Evolutionary conservation across 257 asterid species (phyloP).

Genomic region (Plantago ovata): DNA sequence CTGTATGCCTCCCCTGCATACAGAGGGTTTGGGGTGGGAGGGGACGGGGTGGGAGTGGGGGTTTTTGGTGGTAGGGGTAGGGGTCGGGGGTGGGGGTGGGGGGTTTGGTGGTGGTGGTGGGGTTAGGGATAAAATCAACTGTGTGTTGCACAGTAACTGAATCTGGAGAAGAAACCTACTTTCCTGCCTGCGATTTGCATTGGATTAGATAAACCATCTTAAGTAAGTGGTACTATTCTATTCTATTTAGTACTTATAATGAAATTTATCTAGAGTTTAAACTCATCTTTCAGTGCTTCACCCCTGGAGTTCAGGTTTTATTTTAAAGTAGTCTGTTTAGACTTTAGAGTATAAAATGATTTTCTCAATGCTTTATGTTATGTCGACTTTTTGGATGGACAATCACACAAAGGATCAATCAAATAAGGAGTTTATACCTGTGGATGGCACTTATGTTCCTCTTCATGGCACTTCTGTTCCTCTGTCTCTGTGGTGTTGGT

Average conservation of each 20-base stretch:
- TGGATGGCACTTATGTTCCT: conserved; percentile 78
- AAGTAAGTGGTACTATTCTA: conserved; percentile 69
- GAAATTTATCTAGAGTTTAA: conserved; percentile 8
- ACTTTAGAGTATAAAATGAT: background rate
- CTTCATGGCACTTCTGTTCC: conserved; percentile 84
- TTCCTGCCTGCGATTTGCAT: conserved; percentile 81
- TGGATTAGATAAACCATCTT: conserved; percentile 71
- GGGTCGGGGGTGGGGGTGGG: too few species aligned
- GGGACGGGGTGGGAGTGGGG: too few species aligned
- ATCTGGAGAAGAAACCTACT: conserved; percentile 88
- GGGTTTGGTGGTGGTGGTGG: too few species aligned
- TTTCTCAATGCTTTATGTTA: conserved; percentile 17
- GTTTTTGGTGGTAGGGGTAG: too few species aligned
- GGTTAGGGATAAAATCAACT: too few species aligned
- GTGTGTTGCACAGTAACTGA: conserved; percentile 41
- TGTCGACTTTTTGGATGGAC: conserved; percentile 90
- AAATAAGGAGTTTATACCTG: conserved; percentile 44
- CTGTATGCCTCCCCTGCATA: too few species aligned
- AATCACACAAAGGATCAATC: conserved; percentile 35
- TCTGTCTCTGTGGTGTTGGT: conserved; percentile 59
- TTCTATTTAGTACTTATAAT: conserved; percentile 11
- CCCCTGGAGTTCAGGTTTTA: background rate
- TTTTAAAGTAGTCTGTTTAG: conserved; percentile 4
- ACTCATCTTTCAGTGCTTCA: background rate
- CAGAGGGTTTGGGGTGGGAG: too few species aligned